These are phyloP conservation scores for Penicillium olsonii DNA, from an alignment of 2,329 filamentous ascomycete species.

Conservation along the genomic window DNA sequence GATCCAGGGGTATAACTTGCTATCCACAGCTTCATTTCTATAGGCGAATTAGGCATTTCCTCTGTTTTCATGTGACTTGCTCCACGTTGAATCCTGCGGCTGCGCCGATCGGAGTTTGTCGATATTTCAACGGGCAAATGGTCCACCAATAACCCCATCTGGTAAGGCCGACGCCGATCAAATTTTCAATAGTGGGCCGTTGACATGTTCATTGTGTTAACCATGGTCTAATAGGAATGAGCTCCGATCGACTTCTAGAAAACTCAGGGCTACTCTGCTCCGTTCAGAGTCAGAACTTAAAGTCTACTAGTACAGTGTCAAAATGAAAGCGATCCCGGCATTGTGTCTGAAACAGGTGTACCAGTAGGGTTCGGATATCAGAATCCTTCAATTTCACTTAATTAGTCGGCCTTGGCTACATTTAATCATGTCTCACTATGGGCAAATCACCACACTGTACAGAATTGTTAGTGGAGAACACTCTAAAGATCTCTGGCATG, in stretches of 20 bases:
- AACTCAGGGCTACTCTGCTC: too few species aligned
- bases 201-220: too few species aligned
- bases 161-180: neutral
- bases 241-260: too few species aligned
- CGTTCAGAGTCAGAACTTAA: neutral
- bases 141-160: neutral
- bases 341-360: neutral
- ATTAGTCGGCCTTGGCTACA: neutral
- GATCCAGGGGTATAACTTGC: neutral
- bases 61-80: neutral
- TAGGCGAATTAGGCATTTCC: too few species aligned
- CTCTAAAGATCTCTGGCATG: neutral
- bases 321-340: neutral
- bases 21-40: too few species aligned
- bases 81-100: neutral
- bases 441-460: neutral
- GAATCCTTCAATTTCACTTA: neutral
- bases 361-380: neutral
- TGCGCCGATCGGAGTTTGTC: neutral
- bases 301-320: neutral
- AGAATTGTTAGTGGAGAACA: neutral
- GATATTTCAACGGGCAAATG: neutral
- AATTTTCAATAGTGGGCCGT: neutral
- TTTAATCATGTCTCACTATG: neutral
- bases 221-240: too few species aligned